Conservation (phyloP, 2,329 filamentous ascomycete species). For the Bisporella sp. region DNA sequence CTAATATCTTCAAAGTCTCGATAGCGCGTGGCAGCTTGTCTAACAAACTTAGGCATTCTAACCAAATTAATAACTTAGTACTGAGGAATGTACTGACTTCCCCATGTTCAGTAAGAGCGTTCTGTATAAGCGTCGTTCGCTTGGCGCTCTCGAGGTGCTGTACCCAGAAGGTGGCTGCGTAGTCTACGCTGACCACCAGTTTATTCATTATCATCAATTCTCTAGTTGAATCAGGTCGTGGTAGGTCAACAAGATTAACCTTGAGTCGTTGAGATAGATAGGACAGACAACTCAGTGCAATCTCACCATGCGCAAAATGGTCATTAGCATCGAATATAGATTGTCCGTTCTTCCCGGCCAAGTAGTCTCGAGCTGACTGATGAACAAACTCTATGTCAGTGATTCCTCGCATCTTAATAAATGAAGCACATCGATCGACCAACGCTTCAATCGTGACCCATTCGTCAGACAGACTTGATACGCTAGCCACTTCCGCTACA, state of each 20-base stretch:
- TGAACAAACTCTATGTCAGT: slow-evolving; percentile 23
- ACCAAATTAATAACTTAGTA: slow-evolving; percentile 22
- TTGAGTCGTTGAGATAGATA: slow-evolving; percentile 19
- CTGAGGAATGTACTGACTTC: slow-evolving; percentile 15
- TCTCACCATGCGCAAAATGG: slow-evolving; percentile 12
- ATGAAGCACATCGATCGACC: slow-evolving; percentile 21
- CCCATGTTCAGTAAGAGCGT: slow-evolving; percentile 4
- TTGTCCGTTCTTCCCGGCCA: slow-evolving; percentile 13
- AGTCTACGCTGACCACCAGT: slow-evolving; percentile 13
- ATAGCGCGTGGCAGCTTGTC: slow-evolving; percentile 14
- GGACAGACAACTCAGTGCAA: slow-evolving; percentile 17
- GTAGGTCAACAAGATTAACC: slow-evolving; percentile 18
- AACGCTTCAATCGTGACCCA: slow-evolving; percentile 4
- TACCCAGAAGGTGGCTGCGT: slow-evolving; percentile 22
- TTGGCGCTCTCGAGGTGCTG: slow-evolving; percentile 14
- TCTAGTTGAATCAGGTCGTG: slow-evolving; percentile 16
- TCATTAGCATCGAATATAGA: slow-evolving; percentile 14
- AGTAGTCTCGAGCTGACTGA: slow-evolving; percentile 24
- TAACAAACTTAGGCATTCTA: slow-evolving; percentile 24
- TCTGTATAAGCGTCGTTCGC: slow-evolving; percentile 4
- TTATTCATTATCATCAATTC: slow-evolving; percentile 8
- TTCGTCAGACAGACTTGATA: slow-evolving; percentile 15
- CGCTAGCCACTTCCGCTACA: slow-evolving; percentile 17
- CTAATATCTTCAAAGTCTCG: slow-evolving; percentile 11
- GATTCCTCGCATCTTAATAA: slow-evolving; percentile 15